phyloP scores from a whole-genome alignment of 2,329 filamentous ascomycete species.

The Aspergillus chevalieri region DNA sequence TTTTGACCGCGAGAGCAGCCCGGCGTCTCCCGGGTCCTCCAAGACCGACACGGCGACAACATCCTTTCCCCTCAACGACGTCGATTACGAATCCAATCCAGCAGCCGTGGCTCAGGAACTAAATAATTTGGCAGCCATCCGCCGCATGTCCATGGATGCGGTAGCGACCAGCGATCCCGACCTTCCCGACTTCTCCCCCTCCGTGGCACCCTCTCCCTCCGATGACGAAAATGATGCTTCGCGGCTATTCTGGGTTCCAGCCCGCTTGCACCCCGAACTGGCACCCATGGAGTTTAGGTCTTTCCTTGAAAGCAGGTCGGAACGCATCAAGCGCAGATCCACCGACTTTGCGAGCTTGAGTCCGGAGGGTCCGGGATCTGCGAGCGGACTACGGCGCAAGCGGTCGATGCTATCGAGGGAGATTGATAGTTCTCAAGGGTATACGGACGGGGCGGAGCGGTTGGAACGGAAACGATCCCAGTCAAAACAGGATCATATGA shows the following conservation, averaged over 20 bases:
- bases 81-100: slow-evolving; percentile 84
- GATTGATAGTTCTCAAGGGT: slow-evolving; percentile 69
- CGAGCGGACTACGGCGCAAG: slow-evolving; percentile 67
- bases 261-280: slow-evolving; percentile 85
- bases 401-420: slow-evolving; percentile 95
- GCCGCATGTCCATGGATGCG: slow-evolving; percentile 93
- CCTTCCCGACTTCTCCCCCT: slow-evolving; percentile 38
- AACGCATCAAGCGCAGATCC: slow-evolving; percentile 79
- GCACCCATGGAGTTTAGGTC: slow-evolving; percentile 95
- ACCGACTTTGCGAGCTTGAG: slow-evolving; percentile 58
- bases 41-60: slow-evolving; percentile 53
- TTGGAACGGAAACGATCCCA: slow-evolving; percentile 67
- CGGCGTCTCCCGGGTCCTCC: slow-evolving; percentile 45
- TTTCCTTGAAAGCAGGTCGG: slow-evolving; percentile 87
- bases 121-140: slow-evolving; percentile 82
- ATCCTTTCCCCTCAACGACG: slow-evolving; percentile 69
- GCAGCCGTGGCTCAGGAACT: slow-evolving; percentile 86
- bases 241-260: slow-evolving; percentile 90
- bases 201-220: slow-evolving; percentile 38
- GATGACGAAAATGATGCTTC: slow-evolving; percentile 79
- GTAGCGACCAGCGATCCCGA: slow-evolving; percentile 56
- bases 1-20: slow-evolving; percentile 40
- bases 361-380: slow-evolving; percentile 49
- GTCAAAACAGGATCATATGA: slow-evolving; percentile 48
- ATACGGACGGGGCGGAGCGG: slow-evolving; percentile 76